These are phyloP conservation scores for Vigna unguiculata DNA, from an alignment of 306 rosid genomes.

Conservation along the genomic window DNA sequence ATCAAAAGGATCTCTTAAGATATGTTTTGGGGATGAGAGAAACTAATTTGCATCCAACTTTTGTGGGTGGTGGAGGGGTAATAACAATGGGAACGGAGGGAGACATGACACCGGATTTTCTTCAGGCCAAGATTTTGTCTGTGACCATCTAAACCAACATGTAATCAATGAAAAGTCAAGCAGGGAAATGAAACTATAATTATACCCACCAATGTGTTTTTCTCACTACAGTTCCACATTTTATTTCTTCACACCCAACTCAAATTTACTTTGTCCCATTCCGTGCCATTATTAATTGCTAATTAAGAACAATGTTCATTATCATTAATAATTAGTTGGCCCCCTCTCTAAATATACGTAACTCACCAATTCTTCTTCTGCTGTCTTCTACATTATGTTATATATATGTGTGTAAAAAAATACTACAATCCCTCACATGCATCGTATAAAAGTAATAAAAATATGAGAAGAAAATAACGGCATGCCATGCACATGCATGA, in stretches of 20 bases:
- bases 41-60: constrained; percentile 38
- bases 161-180: constrained; percentile 57
- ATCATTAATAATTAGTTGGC: constrained; percentile 37
- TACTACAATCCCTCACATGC: constrained; percentile 37
- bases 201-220: constrained; percentile 40
- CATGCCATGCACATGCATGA: constrained; percentile 49
- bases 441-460: constrained; percentile 27
- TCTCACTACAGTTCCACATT: constrained; percentile 27
- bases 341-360: constrained; percentile 13
- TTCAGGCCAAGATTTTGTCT: constrained; percentile 56
- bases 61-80: constrained; percentile 37
- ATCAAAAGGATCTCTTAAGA: constrained; percentile 63
- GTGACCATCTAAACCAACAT: constrained; percentile 56
- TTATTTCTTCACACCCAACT: background rate
- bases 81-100: constrained; percentile 43
- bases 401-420: background rate
- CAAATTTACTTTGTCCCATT: constrained; percentile 12
- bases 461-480: constrained; percentile 51
- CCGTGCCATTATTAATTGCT: constrained; percentile 36
- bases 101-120: constrained; percentile 63
- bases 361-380: constrained; percentile 26
- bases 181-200: constrained; percentile 34
- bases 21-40: constrained; percentile 45
- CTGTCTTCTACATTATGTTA: background rate
- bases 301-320: constrained; percentile 21